Base-by-base conservation (phyloP, 805 yeast species). In the Phaffomyces thermotolerans region DNA sequence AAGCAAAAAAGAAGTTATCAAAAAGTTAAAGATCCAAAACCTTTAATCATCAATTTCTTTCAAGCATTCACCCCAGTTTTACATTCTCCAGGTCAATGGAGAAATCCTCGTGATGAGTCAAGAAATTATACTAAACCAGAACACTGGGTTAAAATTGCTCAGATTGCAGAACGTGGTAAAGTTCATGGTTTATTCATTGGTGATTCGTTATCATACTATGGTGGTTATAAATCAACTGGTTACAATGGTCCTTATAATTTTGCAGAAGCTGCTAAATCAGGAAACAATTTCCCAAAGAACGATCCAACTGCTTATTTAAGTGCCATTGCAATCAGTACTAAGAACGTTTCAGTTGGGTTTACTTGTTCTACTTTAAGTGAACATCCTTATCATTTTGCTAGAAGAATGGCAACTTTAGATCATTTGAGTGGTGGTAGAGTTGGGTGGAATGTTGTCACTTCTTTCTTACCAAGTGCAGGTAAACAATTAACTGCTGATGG, bases 401-500 rank as follows among this genome's bases (percentile, higher is more conserved):
- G 71, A 50, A 53, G 71, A 42, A 50, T 67, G 42, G 67, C 70
- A 5, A 67, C 72, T 6, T 54, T 67, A 34, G 72, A 67, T 42
- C 72, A 67, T 47, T 55, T 68, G 42, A 60, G 69, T 12, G 58
- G 57, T 17, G 72, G 72, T 12, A 57, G 72, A 49, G 47, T 67
- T 42, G 72, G 71, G 22, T 67, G 72, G 72, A 67, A 67, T 44
- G 60, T 67, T 18, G 72, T 67, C 18, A 60, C 69, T 9, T 62
- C 69, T 2, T 65, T 65, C 41, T 50, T 66, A 37, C 69, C 67
- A 36, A 58, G 65, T 48, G 72, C 72, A 5, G 64, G 71, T 10
- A 51, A 65, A 46, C 64, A 66, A 44, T 50, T 63, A 22, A 47
- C 60, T 12, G 36, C 17, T 23, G 46, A 37, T 10, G 27, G 27